Evolutionary conservation across 495 filamentous ascomycete genomes (phyloP).

Genomic region (Aspergillus sparsus): DNA sequence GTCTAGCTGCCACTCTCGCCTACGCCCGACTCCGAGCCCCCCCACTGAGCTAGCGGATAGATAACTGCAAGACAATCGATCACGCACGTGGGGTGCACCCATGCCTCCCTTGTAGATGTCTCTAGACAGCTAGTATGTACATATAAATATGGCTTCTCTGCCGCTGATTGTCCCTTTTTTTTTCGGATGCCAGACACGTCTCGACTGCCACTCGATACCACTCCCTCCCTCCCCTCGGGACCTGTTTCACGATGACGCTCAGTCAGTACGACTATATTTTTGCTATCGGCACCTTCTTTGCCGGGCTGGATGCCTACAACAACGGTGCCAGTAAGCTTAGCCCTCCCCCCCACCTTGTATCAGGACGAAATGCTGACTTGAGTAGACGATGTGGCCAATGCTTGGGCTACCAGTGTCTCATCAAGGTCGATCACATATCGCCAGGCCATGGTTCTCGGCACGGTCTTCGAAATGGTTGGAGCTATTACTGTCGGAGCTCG

Average conservation of each 20-base stretch:
- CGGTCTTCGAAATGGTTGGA: conserved; percentile 63
- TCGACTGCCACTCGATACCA: not conserved
- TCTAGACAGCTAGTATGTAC: too few species aligned
- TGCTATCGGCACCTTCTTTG: conserved; percentile 74
- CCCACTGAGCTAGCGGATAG: not conserved
- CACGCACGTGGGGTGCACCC: conserved; percentile 4
- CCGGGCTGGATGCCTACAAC: conserved; percentile 72
- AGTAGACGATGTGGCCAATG: conserved; percentile 74
- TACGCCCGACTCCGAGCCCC: not conserved
- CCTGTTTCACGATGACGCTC: conserved; percentile 50
- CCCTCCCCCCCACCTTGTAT: not conserved
- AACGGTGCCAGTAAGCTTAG: conserved; percentile 61
- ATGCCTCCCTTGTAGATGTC: too few species aligned
- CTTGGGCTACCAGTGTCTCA: conserved; percentile 70
- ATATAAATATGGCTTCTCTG: too few species aligned
- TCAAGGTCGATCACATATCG: conserved; percentile 65
- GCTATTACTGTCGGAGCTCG: conserved; percentile 61
- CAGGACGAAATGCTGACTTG: not conserved
- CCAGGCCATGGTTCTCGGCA: conserved; percentile 68
- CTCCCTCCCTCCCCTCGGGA: not conserved
- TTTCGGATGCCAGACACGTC: not conserved
- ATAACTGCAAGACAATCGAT: not conserved
- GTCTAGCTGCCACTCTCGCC: conserved; percentile 9
- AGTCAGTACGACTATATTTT: conserved; percentile 70
- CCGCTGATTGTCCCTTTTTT: not conserved